Evolutionary conservation across 1,284 basidiomycete species (phyloP).

Genomic region (Golubevia pallescens): DNA sequence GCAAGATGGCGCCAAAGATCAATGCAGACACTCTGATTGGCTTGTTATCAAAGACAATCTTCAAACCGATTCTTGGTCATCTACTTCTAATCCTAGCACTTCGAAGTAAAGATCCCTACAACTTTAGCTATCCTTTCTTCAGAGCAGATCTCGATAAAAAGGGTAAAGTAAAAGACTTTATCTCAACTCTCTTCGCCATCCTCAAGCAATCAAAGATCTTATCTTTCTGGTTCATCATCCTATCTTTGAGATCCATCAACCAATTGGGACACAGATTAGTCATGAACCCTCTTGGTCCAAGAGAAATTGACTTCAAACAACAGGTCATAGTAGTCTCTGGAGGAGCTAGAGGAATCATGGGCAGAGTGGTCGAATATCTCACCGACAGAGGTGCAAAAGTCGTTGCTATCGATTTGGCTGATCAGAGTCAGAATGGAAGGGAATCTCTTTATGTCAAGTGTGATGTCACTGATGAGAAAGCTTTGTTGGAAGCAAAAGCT

Average conservation of each 20-base stretch:
- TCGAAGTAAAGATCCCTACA: too few species aligned
- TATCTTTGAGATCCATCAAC: conserved; percentile 28
- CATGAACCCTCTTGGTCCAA: conserved; percentile 15
- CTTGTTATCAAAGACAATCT: too few species aligned
- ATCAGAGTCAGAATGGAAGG: conserved; percentile 26
- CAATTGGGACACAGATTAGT: conserved; percentile 27
- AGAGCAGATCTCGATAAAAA: too few species aligned
- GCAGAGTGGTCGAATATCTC: conserved; percentile 23
- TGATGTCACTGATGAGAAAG: conserved; percentile 37
- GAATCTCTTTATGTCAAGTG: conserved; percentile 32
- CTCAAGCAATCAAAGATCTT: conserved; percentile 2
- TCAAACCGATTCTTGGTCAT: too few species aligned
- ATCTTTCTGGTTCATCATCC: conserved; percentile 18
- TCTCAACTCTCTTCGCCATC: too few species aligned
- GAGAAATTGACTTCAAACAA: conserved; percentile 27
- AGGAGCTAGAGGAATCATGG: conserved; percentile 39
- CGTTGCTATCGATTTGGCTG: conserved; percentile 31
- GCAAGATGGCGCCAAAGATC: too few species aligned
- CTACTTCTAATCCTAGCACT: too few species aligned
- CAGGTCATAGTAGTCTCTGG: conserved; percentile 43
- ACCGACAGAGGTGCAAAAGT: conserved; percentile 30
- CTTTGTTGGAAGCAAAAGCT: conserved; percentile 25
- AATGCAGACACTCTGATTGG: too few species aligned
- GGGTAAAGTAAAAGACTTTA: too few species aligned
- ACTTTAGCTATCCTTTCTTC: too few species aligned